phyloP scores from a whole-genome alignment of 140 eudicot species.

The Stevia rebaudiana region DNA sequence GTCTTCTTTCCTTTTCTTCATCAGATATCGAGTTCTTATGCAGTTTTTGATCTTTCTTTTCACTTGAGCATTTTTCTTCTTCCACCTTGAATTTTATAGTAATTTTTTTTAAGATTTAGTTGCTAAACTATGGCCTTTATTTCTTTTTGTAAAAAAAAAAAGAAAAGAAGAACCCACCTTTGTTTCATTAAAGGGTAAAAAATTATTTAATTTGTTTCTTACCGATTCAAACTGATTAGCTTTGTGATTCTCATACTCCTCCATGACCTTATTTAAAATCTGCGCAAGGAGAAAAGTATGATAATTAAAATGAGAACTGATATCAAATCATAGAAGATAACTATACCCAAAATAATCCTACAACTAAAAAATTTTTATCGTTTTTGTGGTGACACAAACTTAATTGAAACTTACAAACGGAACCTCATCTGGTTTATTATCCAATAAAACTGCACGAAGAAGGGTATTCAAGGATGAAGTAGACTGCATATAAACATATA shows the following conservation, averaged over 20 bases:
- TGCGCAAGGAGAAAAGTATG: slow-evolving; percentile 30
- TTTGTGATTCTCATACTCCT: slow-evolving; percentile 83
- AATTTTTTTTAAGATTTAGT: not conserved
- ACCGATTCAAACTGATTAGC: slow-evolving; percentile 57
- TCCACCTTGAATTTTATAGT: slow-evolving; percentile 27
- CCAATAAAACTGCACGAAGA: slow-evolving; percentile 62
- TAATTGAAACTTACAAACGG: slow-evolving; percentile 50
- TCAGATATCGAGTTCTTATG: slow-evolving; percentile 30
- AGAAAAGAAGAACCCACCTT: slow-evolving; percentile 25
- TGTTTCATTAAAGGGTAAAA: slow-evolving; percentile 29
- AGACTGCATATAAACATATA: slow-evolving; percentile 46
- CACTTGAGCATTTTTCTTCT: slow-evolving; percentile 23
- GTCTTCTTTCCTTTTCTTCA: slow-evolving; percentile 45
- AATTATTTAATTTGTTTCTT: no score
- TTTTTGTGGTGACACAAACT: slow-evolving; percentile 5
- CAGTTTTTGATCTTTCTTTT: slow-evolving; percentile 26
- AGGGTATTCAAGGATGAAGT: slow-evolving; percentile 66
- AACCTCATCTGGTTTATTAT: slow-evolving; percentile 86
- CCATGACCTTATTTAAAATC: slow-evolving; percentile 78
- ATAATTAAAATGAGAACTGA: slow-evolving; percentile 8
- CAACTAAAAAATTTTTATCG: no score
- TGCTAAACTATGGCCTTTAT: no score
- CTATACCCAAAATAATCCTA: no score
- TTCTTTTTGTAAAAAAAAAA: no score
- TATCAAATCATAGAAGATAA: no score